Evolutionary conservation across 1,139 yeast species (phyloP).

Genomic region (Saccharomyces hybrid): DNA sequence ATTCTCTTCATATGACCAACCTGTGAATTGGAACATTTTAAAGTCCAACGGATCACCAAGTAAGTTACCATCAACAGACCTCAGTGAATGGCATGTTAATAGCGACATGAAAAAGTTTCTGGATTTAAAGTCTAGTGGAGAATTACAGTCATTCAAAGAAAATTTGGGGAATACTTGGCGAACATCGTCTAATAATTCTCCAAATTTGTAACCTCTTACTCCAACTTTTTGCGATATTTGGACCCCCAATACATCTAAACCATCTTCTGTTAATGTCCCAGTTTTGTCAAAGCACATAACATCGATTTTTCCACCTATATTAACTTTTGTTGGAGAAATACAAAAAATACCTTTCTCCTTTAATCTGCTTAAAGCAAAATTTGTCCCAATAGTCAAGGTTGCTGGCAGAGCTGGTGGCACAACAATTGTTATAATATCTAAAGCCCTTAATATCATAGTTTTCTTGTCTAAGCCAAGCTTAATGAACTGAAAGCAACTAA

Average conservation of each 20-base stretch:
- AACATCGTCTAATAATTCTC: constrained; percentile 37
- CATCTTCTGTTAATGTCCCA: constrained; percentile 96
- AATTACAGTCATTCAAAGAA: constrained; percentile 26
- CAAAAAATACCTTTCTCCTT: constrained; percentile 68
- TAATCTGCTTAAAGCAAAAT: constrained; percentile 77
- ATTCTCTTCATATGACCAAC: constrained; percentile 68
- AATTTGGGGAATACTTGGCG: constrained; percentile 29
- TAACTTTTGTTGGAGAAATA: constrained; percentile 87
- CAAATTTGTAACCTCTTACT: constrained; percentile 47
- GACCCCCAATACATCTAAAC: constrained; percentile 84
- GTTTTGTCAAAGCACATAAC: constrained; percentile 92
- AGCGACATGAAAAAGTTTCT: constrained; percentile 42
- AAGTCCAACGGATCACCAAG: constrained; percentile 91
- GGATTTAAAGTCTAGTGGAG: constrained; percentile 23
- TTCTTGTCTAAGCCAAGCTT: constrained; percentile 61
- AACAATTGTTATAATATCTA: constrained; percentile 90
- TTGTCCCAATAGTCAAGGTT: constrained; percentile 90
- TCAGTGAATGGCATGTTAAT: constrained; percentile 83
- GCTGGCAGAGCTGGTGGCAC: constrained; percentile 99
- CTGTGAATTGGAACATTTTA: constrained; percentile 87
- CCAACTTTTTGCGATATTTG: constrained; percentile 44
- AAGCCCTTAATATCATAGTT: constrained; percentile 75
- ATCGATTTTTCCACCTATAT: constrained; percentile 90
- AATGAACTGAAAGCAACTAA: constrained; percentile 78
- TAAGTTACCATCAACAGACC: constrained; percentile 67